Conservation (phyloP, 139 green algal species). For the Haematococcus sp. region DNA sequence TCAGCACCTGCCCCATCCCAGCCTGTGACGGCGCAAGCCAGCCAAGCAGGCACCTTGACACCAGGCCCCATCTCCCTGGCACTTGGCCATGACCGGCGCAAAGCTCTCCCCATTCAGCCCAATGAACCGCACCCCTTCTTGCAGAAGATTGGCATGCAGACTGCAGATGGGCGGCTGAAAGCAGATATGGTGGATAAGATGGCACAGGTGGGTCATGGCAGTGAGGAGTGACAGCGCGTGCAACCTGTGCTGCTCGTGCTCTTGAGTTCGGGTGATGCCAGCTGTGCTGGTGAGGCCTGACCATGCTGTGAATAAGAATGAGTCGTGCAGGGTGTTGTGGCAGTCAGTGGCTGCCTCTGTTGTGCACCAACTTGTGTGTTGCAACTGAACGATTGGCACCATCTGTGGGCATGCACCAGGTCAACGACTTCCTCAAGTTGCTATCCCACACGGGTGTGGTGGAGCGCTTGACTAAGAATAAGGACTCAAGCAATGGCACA, state of each 20-base stretch:
- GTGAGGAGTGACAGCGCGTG: too few relatives aligned
- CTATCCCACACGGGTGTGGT: constrained; percentile 39
- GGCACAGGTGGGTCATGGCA: neutral
- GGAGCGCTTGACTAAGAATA: neutral
- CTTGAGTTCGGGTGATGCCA: too few relatives aligned
- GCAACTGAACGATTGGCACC: too few relatives aligned
- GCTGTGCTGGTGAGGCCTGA: constrained; percentile 27
- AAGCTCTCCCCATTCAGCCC: constrained; percentile 39
- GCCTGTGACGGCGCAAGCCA: too few relatives aligned
- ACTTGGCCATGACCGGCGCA: constrained; percentile 41
- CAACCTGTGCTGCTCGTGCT: too few relatives aligned
- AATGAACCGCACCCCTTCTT: constrained; percentile 54
- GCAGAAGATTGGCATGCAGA: constrained; percentile 49
- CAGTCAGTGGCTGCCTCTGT: too few relatives aligned
- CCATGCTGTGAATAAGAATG: too few relatives aligned
- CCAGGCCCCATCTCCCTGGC: constrained; percentile 11
- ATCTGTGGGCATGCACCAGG: too few relatives aligned
- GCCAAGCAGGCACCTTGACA: neutral
- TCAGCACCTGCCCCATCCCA: too few relatives aligned
- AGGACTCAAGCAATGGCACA: too few relatives aligned
- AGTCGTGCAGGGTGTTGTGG: too few relatives aligned
- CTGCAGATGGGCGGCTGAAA: constrained; percentile 40
- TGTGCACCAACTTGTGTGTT: too few relatives aligned
- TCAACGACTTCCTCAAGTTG: constrained; percentile 62
- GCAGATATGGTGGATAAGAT: constrained; percentile 30